Conservation (phyloP, 2,329 filamentous ascomycete genomes). For the Madurella fahalii region DNA sequence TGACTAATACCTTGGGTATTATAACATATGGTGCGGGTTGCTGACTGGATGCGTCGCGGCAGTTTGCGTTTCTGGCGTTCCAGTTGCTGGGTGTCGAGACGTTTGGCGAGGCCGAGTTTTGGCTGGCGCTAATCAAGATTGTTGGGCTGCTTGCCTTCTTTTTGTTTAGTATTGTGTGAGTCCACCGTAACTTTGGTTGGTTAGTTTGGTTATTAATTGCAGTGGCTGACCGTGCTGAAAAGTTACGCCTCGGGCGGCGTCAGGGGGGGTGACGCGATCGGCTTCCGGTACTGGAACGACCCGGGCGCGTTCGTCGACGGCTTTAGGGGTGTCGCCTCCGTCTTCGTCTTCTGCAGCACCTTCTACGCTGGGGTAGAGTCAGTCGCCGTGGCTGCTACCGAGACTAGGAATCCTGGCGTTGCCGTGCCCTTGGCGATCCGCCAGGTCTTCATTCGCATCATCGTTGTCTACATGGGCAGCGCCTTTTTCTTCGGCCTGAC, state of each 20-base stretch:
- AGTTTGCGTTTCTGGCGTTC: conserved; percentile 58
- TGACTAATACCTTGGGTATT: not conserved
- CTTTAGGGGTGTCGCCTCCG: conserved; percentile 60
- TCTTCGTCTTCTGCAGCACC: conserved; percentile 66
- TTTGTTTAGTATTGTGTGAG: conserved; percentile 63
- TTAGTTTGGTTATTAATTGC: not conserved
- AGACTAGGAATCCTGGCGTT: conserved; percentile 54
- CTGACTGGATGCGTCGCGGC: not conserved
- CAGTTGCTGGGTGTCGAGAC: conserved; percentile 69
- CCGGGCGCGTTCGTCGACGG: conserved; percentile 69
- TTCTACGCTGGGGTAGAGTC: conserved; percentile 66
- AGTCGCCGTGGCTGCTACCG: conserved; percentile 59
- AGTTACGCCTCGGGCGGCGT: conserved; percentile 66
- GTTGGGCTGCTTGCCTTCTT: conserved; percentile 67
- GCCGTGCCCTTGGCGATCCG: conserved; percentile 57
- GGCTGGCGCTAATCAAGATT: conserved; percentile 70
- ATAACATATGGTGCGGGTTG: not conserved
- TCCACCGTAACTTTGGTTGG: not conserved
- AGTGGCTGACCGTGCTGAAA: conserved; percentile 17
- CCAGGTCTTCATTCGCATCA: conserved; percentile 58
- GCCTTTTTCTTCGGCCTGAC: conserved; percentile 73
- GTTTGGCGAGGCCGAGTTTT: conserved; percentile 78
- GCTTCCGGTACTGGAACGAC: conserved; percentile 67
- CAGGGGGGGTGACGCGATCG: conserved; percentile 56
- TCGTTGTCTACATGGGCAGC: conserved; percentile 63